Evolutionary conservation across 805 yeast genomes (phyloP).

Genomic region (Tetrapisispora pingtungensis): DNA sequence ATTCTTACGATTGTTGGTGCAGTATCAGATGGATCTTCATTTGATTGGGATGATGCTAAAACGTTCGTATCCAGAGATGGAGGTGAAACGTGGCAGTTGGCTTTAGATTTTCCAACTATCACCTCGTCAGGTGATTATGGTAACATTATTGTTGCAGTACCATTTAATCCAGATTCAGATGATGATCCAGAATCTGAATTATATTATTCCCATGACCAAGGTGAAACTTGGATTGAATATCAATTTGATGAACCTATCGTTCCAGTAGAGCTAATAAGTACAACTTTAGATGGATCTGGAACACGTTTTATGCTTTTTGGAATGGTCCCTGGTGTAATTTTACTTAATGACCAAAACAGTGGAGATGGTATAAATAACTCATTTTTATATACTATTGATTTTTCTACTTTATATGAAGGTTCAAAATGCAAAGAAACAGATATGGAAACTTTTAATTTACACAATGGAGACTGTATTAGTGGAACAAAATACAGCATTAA

Average conservation of each 20-base stretch:
- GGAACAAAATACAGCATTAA: conserved; percentile 57
- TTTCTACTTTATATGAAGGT: conserved; percentile 42
- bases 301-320: conserved; percentile 47
- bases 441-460: conserved; percentile 48
- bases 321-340: not conserved
- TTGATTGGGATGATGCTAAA: conserved; percentile 11
- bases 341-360: conserved; percentile 1
- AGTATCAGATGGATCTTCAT: conserved; percentile 10
- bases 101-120: conserved; percentile 41
- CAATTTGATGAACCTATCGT: conserved; percentile 36
- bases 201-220: conserved; percentile 62
- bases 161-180: conserved; percentile 30
- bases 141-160: conserved; percentile 56
- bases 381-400: conserved; percentile 37
- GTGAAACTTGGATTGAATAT: conserved; percentile 48
- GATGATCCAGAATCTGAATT: conserved; percentile 30
- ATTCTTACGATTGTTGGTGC: conserved; percentile 23
- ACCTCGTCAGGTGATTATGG: conserved; percentile 72
- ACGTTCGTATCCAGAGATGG: conserved; percentile 69
- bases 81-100: conserved; percentile 59
- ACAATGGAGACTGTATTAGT: conserved; percentile 42
- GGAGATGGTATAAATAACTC: conserved; percentile 3
- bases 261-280: conserved; percentile 35
- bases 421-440: conserved; percentile 40
- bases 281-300: conserved; percentile 66